Base-by-base conservation (phyloP, 371 early-diverging fungal genomes). In the Neoconidiobolus thromboides region DNA sequence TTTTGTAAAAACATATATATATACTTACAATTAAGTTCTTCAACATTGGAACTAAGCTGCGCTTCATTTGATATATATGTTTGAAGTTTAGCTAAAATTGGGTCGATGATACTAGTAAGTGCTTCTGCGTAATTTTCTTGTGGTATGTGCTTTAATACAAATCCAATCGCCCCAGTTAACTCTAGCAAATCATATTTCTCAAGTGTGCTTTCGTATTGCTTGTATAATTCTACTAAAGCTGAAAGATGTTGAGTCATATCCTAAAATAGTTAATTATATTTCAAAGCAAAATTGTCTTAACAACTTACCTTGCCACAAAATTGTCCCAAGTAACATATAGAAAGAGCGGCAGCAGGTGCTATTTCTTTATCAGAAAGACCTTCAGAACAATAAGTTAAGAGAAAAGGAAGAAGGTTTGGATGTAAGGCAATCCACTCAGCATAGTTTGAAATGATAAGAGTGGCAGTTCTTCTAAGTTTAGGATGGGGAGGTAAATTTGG, bases 361-460 rank as follows among this genome's bases (percentile, higher is more conserved):
- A 86, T 81, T 53, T 93, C 96, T 36, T 73, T 72, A 63, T 85
- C 79, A 60, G 86, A 80, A 63, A 97, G 92, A 14, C 96, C 96
- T 43, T 81, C 76, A 9, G 84, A 81, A 48, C 90, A 83, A 64
- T 83, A 93, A 48, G 75, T 77, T 44, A 97, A 81, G 69, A 93
- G 96, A 69, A 86, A 90, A 43, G 82, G 74, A 15, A 97, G 78
- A 62, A 78, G 90, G 65, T 89, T 80, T 2, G 94, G 91, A 68
- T 96, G 93, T 48, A 67, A 61, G 55, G 71, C 72, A 4, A 94
- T 92, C 98, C 98, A 97, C 58, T 81, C 79, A 4, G 96, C 84
- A 65, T 95, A 97, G 58, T 93, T 76, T 2, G 93, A 91, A 62
- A 97, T 87, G 2, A 96, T 91, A n/a, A 96, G 70, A 7, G 91